phyloP scores from a whole-genome alignment of 805 yeast species.

The Zygoascus biomembranicola region DNA sequence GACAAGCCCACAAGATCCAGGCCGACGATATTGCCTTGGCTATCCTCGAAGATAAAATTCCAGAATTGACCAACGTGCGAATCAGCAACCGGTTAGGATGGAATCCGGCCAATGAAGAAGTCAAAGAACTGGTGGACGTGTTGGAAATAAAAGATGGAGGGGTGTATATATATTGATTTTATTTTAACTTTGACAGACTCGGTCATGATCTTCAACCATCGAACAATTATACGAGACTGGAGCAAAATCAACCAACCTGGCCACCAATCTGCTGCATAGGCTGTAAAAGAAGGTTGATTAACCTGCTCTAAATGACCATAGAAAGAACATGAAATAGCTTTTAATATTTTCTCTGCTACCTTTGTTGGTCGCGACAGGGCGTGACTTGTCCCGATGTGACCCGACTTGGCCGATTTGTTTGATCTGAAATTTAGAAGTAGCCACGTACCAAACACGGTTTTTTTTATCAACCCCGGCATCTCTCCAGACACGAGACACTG shows the following conservation, averaged over 20 bases:
- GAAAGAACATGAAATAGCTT: too few species aligned
- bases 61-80: constrained; percentile 52
- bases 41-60: constrained; percentile 66
- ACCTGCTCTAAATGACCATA: too few species aligned
- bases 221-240: too few species aligned
- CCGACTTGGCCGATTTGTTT: too few species aligned
- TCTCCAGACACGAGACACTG: background rate
- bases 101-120: constrained; percentile 49
- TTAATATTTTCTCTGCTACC: too few species aligned
- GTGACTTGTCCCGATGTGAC: too few species aligned
- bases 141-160: constrained; percentile 74
- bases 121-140: constrained; percentile 54
- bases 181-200: background rate
- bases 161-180: constrained; percentile 18
- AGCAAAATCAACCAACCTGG: too few species aligned
- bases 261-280: too few species aligned
- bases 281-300: too few species aligned
- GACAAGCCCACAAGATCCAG: constrained; percentile 72
- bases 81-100: constrained; percentile 79
- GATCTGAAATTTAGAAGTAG: background rate
- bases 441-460: background rate
- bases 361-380: too few species aligned
- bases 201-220: background rate
- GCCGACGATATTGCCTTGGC: constrained; percentile 89
- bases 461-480: background rate